Conservation (phyloP, 2,329 filamentous ascomycete genomes). For the Rhexocercosporidium sp. region DNA sequence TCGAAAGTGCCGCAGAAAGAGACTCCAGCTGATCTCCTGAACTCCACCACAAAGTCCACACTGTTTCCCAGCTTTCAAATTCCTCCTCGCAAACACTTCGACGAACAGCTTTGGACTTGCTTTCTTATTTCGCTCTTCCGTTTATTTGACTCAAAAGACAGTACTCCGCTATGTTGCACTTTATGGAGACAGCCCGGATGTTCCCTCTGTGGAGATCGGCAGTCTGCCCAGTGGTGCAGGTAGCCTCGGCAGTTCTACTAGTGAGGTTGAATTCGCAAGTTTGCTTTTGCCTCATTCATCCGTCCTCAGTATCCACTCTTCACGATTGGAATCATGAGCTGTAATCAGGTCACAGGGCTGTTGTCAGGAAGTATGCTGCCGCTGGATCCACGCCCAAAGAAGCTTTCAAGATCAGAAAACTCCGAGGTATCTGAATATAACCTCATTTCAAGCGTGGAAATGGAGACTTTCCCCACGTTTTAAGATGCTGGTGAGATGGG, state of each 20-base stretch:
- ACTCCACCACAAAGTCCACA: too few relatives aligned
- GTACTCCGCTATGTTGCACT: too few relatives aligned
- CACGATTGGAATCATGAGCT: not conserved
- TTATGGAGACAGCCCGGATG: too few relatives aligned
- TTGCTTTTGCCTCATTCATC: not conserved
- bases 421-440: not conserved
- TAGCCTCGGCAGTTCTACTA: not conserved
- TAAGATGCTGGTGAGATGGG: not conserved
- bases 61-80: too few relatives aligned
- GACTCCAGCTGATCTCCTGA: too few relatives aligned
- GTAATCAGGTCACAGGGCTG: not conserved
- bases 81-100: too few relatives aligned
- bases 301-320: not conserved
- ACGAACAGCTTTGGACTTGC: too few relatives aligned
- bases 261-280: not conserved
- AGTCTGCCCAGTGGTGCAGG: not conserved
- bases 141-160: too few relatives aligned
- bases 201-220: too few relatives aligned
- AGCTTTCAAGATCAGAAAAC: not conserved
- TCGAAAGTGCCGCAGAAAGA: too few relatives aligned
- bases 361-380: not conserved
- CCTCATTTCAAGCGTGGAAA: not conserved
- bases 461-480: not conserved
- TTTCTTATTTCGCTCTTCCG: too few relatives aligned
- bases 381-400: not conserved